A percentile compares a stretch with the other conserved stretches of the same genome.
Conservation (phyloP, 1,284 basidiomycete species). For the Irpex lacteus region DNA sequence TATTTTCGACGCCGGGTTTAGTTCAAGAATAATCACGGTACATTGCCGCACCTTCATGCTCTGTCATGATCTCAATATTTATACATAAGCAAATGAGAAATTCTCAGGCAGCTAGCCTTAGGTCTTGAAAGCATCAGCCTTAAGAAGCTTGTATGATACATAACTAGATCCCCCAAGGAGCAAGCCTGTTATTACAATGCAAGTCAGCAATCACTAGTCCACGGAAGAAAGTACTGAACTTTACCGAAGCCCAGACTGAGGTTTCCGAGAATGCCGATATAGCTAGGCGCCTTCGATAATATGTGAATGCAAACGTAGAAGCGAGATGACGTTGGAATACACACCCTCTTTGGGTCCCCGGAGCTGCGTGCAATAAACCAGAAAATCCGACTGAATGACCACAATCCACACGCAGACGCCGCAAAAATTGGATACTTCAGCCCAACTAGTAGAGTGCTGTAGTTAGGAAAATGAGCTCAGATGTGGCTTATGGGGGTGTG, state of each 20-base stretch:
- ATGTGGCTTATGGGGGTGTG: neutral
- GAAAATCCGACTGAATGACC: conserved; percentile 53
- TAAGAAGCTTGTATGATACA: neutral
- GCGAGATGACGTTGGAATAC: neutral
- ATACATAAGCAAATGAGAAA: too few relatives aligned
- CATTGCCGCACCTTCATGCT: too few relatives aligned
- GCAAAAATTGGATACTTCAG: conserved; percentile 56
- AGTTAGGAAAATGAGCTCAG: neutral
- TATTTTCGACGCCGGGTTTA: too few relatives aligned
- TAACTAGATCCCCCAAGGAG: neutral
- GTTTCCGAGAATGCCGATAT: neutral
- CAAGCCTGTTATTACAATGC: neutral
- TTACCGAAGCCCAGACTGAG: neutral
- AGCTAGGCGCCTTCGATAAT: neutral
- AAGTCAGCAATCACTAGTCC: neutral
- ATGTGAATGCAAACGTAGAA: neutral
- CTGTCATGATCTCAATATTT: too few relatives aligned
- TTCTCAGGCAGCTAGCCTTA: too few relatives aligned
- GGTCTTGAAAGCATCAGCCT: neutral
- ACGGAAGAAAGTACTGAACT: neutral
- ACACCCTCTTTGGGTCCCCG: conserved; percentile 43
- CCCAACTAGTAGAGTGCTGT: conserved; percentile 54
- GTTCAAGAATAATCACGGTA: too few relatives aligned
- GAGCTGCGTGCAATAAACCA: conserved; percentile 61
- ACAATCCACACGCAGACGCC: conserved; percentile 49